Base-by-base conservation (phyloP, 108 stramenopile genomes). In the Stephanodiscus minutulus region DNA sequence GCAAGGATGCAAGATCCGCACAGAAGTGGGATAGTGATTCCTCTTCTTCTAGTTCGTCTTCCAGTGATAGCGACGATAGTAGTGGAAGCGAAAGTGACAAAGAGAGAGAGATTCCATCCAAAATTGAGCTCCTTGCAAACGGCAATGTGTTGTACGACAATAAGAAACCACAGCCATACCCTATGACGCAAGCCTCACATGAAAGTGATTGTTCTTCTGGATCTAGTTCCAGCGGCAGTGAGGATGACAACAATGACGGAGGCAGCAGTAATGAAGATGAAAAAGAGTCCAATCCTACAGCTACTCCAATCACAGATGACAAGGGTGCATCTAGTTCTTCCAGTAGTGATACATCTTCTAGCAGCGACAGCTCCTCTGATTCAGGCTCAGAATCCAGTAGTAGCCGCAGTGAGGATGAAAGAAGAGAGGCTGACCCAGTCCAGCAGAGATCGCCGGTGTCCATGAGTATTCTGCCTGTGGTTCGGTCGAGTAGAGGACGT, bases 311-410 rank as follows among this genome's bases (percentile, higher is more conserved):
- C 4, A 31, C 6, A 6, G 33, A 35, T 52, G 12, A 36, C 31
- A 48, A 36, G 22, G 37, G 55, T 50, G 33, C 35, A n/a, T 66
- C 66, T 24, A 55, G 37, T 36, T 67, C 66, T 56, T 55, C 50
- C 49, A 66, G 31, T 28, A 58, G 57, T 17, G 57, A 35, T 58
- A 18, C 29, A 12, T 58, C 57, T 1, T 58, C 57, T 18, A 58
- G 33, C 57, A 66, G 65, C 55, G 66, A 43, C 37, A 55, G 53
- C 52, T 67, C 66, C 39, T 56, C 66, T 4, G 66, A 41, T 36
- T 55, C 66, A 37, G 53, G 25, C n/a, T 53, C 43, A 13, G 43
- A 44, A 44, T 44, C 64, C 56, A 55, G 31, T 11, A 55, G 53
- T 22, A 55, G 22, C 18, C 43, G 53, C 53, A 50, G 49, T 21